Percentiles rank a stretch among this genome's conserved stretches.
Evolutionary conservation across 2,329 filamentous ascomycete species (phyloP).

Genomic region (Colletotrichum sp.): DNA sequence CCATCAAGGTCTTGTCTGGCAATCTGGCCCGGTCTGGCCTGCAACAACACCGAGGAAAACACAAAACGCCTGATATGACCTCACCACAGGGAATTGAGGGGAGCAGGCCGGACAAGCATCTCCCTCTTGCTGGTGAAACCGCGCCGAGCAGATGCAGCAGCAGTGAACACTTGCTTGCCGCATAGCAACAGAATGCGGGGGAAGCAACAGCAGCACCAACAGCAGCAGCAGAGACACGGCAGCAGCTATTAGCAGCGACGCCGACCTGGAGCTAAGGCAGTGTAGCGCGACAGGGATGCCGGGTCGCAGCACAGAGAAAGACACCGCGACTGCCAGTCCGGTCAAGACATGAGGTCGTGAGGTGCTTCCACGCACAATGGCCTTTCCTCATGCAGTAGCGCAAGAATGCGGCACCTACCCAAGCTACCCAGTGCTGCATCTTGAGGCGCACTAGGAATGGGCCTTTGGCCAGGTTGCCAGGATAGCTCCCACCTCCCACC

Average conservation of each 20-base stretch:
- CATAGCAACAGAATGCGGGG: slow-evolving; percentile 11
- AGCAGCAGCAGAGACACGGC: background rate
- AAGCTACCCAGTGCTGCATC: background rate
- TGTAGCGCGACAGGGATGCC: background rate
- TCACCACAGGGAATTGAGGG: background rate
- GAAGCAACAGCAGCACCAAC: background rate
- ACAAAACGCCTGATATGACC: slow-evolving; percentile 17
- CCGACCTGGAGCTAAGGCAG: background rate
- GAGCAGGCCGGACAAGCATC: background rate
- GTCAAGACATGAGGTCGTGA: background rate
- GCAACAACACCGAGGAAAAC: background rate
- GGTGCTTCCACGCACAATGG: background rate
- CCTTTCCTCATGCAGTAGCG: background rate
- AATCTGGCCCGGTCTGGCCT: background rate
- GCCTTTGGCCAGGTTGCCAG: background rate
- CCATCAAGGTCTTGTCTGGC: slow-evolving; percentile 1
- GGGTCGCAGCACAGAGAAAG: background rate
- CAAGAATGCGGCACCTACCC: background rate
- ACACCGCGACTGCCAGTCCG: background rate
- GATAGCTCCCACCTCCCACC: background rate
- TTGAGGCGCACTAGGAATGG: background rate
- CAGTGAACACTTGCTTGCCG: background rate
- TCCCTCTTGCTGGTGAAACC: background rate
- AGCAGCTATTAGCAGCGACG: background rate
- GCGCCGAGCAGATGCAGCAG: background rate